Evolutionary conservation across 2,329 filamentous ascomycete genomes (phyloP), one percentile per base, ranked within the genome.

Genomic region (Fusarium sp.): DNA sequence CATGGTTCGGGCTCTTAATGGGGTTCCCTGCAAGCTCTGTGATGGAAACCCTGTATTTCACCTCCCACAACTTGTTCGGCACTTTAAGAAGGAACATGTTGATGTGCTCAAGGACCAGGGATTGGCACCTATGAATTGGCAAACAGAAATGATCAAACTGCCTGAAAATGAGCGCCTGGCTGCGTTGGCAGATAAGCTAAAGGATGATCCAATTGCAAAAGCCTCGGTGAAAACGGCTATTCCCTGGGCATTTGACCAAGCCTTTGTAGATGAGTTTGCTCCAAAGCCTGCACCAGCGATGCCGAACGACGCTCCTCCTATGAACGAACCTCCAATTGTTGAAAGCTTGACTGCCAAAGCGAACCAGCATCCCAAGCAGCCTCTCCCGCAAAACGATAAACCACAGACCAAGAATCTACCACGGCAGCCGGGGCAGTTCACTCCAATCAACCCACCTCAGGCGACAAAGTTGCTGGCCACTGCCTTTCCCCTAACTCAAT

Each of bases 11-110:
- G 85, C 82, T 56, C 76, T 88, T 20, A 85, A 85, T 46, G 82
- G 81, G 6, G 77, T 90, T 19, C 71, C 79, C 47, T 90, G 88
- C 75, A 87, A 83, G 73, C 78, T 82, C 19, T 91, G 88, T 70
- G 80, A 74, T 69, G 73, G 77, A 55, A 73, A 66, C 62, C 46
- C 77, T 47, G 76, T 82, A 11, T 85, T 85, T 61, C 86, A 85
- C n/a, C 78, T 91, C 17, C 83, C 87, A 26, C 83, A 85, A 51
- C 83, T 92, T 56, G 84, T 86, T 62, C 85, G 83, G 56, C 85
- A 89, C 66, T 88, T 88, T 56, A 84, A 88, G 38, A 71, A 72
- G 46, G 74, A 73, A 20, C 83, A 85, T 64, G 53, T 79, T 20
- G 73, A 78, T 47, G 73, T 73, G 64, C 56, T 44, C 40, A 43